phyloP scores from a whole-genome alignment of 441 rosid species.

The Eugenia klotzschiana region DNA sequence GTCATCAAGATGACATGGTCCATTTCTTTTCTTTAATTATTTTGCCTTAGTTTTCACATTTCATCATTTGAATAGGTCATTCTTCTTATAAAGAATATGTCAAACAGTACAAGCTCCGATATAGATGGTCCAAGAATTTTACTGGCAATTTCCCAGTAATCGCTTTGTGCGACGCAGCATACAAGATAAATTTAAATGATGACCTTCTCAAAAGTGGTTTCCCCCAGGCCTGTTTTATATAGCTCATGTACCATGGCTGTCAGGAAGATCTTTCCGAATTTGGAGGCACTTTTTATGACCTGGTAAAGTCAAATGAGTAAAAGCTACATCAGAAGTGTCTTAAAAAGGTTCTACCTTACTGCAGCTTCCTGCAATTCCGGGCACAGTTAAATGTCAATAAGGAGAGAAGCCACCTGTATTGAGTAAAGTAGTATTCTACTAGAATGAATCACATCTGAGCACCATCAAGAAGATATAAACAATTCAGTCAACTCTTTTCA shows the following conservation, averaged over 20 bases:
- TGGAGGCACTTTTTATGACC: conserved; percentile 70
- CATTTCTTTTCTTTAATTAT: neutral
- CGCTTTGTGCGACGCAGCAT: neutral
- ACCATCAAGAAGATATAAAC: neutral
- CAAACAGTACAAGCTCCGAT: neutral
- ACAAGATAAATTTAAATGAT: neutral
- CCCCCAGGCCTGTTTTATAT: conserved; percentile 86
- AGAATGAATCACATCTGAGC: neutral
- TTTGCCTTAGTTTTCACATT: neutral
- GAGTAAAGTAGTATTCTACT: neutral
- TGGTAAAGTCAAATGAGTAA: conserved; percentile 9
- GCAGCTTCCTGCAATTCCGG: neutral
- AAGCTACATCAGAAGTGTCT: neutral
- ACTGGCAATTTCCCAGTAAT: neutral
- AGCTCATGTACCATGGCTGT: conserved; percentile 91
- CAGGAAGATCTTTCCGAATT: conserved; percentile 67
- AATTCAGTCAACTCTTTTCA: neutral
- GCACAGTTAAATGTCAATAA: neutral
- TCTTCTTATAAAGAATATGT: neutral
- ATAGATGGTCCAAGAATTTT: neutral
- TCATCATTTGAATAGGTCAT: neutral
- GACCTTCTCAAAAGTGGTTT: conserved; percentile 82
- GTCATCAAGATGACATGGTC: neutral
- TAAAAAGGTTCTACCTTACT: neutral
- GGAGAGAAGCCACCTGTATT: neutral